Evolutionary conservation across 1,284 basidiomycete genomes (phyloP).

Genomic region (Microbotryum saponariae): DNA sequence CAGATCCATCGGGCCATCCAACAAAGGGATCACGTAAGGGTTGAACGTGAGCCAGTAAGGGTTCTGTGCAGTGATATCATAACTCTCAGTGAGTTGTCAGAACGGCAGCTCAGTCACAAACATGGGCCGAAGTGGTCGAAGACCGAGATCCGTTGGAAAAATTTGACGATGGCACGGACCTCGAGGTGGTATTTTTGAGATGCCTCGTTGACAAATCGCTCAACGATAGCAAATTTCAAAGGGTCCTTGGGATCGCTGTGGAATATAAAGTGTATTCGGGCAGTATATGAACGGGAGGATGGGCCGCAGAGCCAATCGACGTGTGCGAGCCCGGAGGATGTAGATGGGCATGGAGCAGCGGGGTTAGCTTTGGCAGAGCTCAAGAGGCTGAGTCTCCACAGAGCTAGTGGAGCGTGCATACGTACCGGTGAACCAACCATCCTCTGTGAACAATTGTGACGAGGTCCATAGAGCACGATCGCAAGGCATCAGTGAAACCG

Average conservation of each 20-base stretch:
- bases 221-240: constrained; percentile 43
- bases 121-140: no score
- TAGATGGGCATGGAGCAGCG: no score
- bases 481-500: constrained; percentile 42
- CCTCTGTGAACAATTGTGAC: background rate
- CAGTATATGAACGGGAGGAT: background rate
- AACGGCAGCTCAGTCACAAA: no score
- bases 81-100: no score
- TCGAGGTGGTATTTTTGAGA: constrained; percentile 41
- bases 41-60: constrained; percentile 43
- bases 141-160: no score
- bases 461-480: constrained; percentile 2
- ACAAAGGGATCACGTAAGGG: constrained; percentile 41
- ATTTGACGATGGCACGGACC: constrained; percentile 7
- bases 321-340: no score
- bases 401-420: background rate
- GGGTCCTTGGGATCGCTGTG: constrained; percentile 30
- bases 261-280: background rate
- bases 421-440: constrained; percentile 1
- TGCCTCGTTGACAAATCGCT: constrained; percentile 42
- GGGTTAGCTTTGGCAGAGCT: no score
- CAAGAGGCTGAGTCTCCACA: no score
- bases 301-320: no score
- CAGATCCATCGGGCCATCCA: constrained; percentile 41
- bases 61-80: background rate